phyloP scores from a whole-genome alignment of 2,329 filamentous ascomycete species.

The Sporothrix globosa region DNA sequence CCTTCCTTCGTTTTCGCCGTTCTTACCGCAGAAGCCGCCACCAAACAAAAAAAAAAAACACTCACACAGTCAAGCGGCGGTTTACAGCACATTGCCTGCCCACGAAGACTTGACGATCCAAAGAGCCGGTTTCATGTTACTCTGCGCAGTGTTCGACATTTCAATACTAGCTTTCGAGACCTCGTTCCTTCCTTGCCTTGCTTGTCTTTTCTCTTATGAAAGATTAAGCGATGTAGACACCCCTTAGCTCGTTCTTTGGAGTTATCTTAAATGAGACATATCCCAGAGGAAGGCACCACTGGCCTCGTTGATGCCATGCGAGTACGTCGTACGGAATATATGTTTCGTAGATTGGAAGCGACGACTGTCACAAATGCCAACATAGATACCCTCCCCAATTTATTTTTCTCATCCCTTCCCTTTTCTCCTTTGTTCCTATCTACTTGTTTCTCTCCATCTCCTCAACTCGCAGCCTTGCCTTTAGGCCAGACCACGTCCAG shows the following conservation, averaged over 20 bases:
- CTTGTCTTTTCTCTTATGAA: not conserved
- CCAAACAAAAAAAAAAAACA: not conserved
- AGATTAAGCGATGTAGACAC: not conserved
- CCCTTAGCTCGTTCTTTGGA: not conserved
- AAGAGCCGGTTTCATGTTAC: conserved; percentile 20
- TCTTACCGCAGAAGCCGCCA: conserved; percentile 32
- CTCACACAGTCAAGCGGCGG: not conserved
- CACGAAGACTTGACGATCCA: not conserved
- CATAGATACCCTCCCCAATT: not conserved
- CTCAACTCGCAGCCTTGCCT: conserved; percentile 30
- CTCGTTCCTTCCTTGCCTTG: not conserved
- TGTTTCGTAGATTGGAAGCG: conserved; percentile 11
- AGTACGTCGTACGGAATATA: not conserved
- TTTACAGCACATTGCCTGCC: conserved; percentile 3
- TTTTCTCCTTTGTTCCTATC: not conserved
- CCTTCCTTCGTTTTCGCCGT: conserved; percentile 28
- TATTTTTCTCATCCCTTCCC: not conserved
- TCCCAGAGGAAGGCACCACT: conserved; percentile 15
- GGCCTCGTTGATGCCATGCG: not conserved
- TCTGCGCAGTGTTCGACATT: not conserved
- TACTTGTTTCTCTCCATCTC: conserved; percentile 1
- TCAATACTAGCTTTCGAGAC: not conserved
- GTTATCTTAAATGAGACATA: not conserved
- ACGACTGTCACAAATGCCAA: conserved; percentile 4
- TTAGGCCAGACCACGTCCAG: conserved; percentile 21